phyloP scores from a whole-genome alignment of 768 basidiomycete genomes.

The Pleurotus pulmonarius region DNA sequence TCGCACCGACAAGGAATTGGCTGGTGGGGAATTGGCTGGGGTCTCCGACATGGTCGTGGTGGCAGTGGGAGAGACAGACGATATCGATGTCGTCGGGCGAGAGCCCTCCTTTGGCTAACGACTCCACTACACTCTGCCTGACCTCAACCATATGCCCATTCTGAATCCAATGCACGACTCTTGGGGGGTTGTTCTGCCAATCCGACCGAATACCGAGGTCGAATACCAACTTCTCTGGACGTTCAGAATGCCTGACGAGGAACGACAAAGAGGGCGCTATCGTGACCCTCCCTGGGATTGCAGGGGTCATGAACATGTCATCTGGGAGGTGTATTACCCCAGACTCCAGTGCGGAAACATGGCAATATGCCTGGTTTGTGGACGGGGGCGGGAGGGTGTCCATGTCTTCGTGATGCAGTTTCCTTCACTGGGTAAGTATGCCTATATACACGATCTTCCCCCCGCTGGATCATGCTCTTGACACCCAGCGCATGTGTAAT shows the following conservation, averaged over 20 bases:
- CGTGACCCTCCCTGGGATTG: constrained; percentile 21
- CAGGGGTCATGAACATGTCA: constrained; percentile 32
- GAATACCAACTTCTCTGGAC: constrained; percentile 38
- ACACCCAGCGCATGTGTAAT: not conserved
- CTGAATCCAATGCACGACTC: constrained; percentile 22
- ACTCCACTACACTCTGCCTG: constrained; percentile 40
- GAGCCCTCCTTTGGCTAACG: constrained; percentile 46
- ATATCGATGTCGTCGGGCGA: constrained; percentile 37
- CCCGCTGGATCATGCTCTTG: not conserved
- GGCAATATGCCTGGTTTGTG: constrained; percentile 43
- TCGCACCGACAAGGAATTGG: constrained; percentile 45
- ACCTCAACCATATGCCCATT: constrained; percentile 19
- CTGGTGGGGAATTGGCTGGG: constrained; percentile 39
- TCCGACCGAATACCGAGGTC: constrained; percentile 56
- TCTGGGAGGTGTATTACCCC: constrained; percentile 39
- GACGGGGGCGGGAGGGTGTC: constrained; percentile 34
- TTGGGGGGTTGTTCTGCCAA: constrained; percentile 36
- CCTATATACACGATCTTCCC: not conserved
- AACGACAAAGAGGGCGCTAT: constrained; percentile 48
- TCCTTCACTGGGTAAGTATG: not conserved
- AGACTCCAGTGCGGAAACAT: constrained; percentile 53
- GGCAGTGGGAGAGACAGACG: constrained; percentile 49
- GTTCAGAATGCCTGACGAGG: constrained; percentile 43
- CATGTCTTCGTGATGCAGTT: not conserved
- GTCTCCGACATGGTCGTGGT: constrained; percentile 55